Evolutionary conservation across 306 rosid species (phyloP).

Genomic region (Geum urbanum): DNA sequence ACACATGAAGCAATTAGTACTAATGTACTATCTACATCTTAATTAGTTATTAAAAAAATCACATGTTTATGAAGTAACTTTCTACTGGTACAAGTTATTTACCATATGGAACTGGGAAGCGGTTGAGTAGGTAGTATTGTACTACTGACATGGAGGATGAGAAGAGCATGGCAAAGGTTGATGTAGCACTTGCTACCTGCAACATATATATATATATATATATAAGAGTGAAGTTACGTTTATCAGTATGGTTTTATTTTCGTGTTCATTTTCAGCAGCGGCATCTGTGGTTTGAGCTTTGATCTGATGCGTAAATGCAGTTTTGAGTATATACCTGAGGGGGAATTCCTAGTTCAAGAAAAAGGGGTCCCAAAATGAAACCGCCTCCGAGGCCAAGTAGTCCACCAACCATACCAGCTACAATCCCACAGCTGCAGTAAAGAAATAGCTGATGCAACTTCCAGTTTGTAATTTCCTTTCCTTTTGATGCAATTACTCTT

Average conservation of each 20-base stretch:
- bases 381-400: constrained; percentile 82
- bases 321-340: constrained; percentile 49
- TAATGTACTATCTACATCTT: background rate
- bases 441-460: constrained; percentile 54
- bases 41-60: background rate
- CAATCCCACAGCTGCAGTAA: constrained; percentile 56
- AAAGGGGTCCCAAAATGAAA: constrained; percentile 76
- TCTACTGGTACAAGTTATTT: constrained; percentile 13
- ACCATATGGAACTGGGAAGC: constrained; percentile 78
- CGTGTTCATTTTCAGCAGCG: background rate
- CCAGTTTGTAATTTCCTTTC: constrained; percentile 70
- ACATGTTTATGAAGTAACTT: background rate
- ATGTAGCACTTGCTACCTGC: constrained; percentile 82
- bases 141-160: constrained; percentile 82
- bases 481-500: constrained; percentile 72
- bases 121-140: constrained; percentile 60
- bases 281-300: background rate
- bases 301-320: background rate
- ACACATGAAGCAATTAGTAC: background rate
- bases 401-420: constrained; percentile 80
- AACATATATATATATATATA: background rate
- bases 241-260: background rate
- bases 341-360: constrained; percentile 78
- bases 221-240: background rate
- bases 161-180: constrained; percentile 69